Evolutionary conservation across 2,329 filamentous ascomycete species (phyloP).

Genomic region (Torrubiellomyces zombiae): DNA sequence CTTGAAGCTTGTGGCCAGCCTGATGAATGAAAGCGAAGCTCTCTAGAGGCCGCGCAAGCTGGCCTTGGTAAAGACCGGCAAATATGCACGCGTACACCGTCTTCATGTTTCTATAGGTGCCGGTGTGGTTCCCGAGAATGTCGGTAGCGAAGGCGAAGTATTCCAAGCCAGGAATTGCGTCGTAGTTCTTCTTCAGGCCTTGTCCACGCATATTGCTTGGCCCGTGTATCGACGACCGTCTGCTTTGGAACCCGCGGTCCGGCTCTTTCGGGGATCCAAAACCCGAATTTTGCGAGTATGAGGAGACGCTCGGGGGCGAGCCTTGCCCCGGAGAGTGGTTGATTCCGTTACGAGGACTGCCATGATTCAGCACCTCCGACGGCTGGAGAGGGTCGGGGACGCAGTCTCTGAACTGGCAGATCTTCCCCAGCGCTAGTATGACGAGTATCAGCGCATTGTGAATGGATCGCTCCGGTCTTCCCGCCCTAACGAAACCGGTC

Average conservation of each 20-base stretch:
- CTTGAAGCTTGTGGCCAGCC: slow-evolving; percentile 43
- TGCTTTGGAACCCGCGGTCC: slow-evolving; percentile 27
- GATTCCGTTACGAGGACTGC: slow-evolving; percentile 30
- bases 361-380: slow-evolving; percentile 14
- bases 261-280: slow-evolving; percentile 35
- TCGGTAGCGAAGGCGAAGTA: slow-evolving; percentile 80
- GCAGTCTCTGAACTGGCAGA: slow-evolving; percentile 42
- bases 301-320: slow-evolving; percentile 31
- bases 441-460: slow-evolving; percentile 69
- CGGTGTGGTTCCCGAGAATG: slow-evolving; percentile 68
- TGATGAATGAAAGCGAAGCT: slow-evolving; percentile 51
- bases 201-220: slow-evolving; percentile 11
- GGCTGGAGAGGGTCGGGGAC: slow-evolving; percentile 39
- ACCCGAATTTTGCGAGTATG: slow-evolving; percentile 31
- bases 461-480: slow-evolving; percentile 47
- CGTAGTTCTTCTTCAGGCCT: slow-evolving; percentile 44
- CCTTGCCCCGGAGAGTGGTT: slow-evolving; percentile 35
- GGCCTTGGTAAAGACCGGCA: slow-evolving; percentile 76
- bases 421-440: slow-evolving; percentile 72
- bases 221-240: slow-evolving; percentile 35
- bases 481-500: slow-evolving; percentile 19
- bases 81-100: slow-evolving; percentile 76
- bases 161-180: slow-evolving; percentile 74
- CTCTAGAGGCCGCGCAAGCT: slow-evolving; percentile 71
- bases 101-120: slow-evolving; percentile 61